Base-by-base conservation (phyloP, 805 yeast species). In the Pichia nanzhaoensis region DNA sequence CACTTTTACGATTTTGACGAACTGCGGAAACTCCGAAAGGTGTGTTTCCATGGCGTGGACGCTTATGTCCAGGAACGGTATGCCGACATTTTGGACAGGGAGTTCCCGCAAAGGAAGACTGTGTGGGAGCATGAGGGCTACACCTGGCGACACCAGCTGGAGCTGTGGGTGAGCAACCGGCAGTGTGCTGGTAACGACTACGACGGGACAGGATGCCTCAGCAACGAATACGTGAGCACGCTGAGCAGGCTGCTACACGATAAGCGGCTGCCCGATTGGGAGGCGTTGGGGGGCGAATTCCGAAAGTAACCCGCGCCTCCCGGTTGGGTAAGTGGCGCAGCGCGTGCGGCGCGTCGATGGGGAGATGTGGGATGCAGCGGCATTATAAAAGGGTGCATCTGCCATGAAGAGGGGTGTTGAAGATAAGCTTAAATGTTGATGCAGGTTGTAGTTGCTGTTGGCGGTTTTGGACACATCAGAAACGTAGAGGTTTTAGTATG, bases 21-120 rank as follows among this genome's bases (percentile, higher is more conserved):
- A 38, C 56, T 84, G 10, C 55, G 67, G 6, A 84, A 87, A 0
- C 61, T 84, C 39, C 59, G 71, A 5, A 61, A 69, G 30, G 69
- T 81, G 0, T 47, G 66, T 13, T 80, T 76, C 50, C 88, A 84
- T 57, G 86, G 85, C 3, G 73, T 59, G 12, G 46, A 63, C 10
- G 67, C 72, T 2, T 68, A 66, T 43, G 56, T 76, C n/a, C 84
- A 82, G 1, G 51, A 59, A 32, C 53, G 55, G 34, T 58, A 61
- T 27, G 65, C 66, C 12, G 49, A 51, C 5, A 52, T 69, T 12
- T 60, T 75, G 4, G 40, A 48, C 10, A 53, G 63, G 10, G 80
- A 75, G 48, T 72, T 73, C 42, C 56, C 52, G 12, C 51, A 31
- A 6, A 53, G 46, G 50, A 42, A 54, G 7, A 42, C 64, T 54